Evolutionary conservation across 2,329 filamentous ascomycete genomes (phyloP).

Genomic region (Colletotrichum tropicale): DNA sequence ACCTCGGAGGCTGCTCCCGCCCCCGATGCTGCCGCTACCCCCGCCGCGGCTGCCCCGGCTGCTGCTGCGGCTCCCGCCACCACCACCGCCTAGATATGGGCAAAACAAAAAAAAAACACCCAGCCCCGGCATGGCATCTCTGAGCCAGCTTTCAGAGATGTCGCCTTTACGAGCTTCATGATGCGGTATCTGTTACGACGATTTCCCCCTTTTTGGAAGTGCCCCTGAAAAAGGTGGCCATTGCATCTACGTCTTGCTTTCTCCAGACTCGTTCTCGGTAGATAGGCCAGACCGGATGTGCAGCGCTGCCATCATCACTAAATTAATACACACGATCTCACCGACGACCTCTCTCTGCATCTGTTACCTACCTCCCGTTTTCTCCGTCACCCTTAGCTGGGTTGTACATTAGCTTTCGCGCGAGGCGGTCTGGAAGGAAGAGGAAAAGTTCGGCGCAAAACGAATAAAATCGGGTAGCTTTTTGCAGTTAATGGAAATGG

Average conservation of each 20-base stretch:
- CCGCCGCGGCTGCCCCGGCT: conserved; percentile 24
- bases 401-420: conserved; percentile 40
- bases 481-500: conserved; percentile 17
- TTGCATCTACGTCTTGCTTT: conserved; percentile 20
- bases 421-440: conserved; percentile 30
- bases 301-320: conserved; percentile 20
- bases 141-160: not conserved
- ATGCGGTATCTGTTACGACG: conserved; percentile 23
- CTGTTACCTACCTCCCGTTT: conserved; percentile 32
- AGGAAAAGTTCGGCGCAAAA: conserved; percentile 37
- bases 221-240: conserved; percentile 13
- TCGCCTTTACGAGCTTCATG: conserved; percentile 19
- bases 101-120: not conserved
- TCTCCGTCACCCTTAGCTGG: conserved; percentile 37
- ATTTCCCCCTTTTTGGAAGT: conserved; percentile 23
- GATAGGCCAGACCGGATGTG: conserved; percentile 15
- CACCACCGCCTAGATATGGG: conserved; percentile 32
- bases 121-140: conserved; percentile 6
- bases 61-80: conserved; percentile 26
- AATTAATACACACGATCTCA: conserved; percentile 27
- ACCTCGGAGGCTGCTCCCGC: conserved; percentile 38
- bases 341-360: conserved; percentile 32
- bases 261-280: conserved; percentile 19
- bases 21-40: conserved; percentile 24
- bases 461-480: conserved; percentile 35